Percentiles rank a stretch among this genome's conserved stretches.
phyloP scores from a whole-genome alignment of 1,284 basidiomycete species.

The Fomes fomentarius region DNA sequence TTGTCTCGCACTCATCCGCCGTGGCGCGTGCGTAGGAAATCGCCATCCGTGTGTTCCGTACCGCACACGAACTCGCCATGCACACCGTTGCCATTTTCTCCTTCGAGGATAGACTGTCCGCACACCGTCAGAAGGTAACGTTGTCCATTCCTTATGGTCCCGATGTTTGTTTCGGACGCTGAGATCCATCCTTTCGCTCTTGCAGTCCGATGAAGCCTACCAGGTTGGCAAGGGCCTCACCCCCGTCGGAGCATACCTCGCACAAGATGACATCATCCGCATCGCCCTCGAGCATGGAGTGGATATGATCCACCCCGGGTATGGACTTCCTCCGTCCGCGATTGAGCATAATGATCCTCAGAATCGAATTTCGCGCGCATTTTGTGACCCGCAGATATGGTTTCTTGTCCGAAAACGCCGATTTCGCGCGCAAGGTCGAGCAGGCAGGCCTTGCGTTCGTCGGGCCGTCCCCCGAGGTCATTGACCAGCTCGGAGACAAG shows the following conservation, averaged over 20 bases:
- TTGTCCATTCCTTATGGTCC: not conserved
- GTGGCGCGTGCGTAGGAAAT: constrained; percentile 77
- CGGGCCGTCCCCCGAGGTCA: constrained; percentile 95
- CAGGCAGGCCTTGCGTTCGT: constrained; percentile 97
- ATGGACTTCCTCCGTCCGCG: constrained; percentile 30
- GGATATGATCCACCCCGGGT: constrained; percentile 99
- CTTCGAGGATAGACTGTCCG: constrained; percentile 94
- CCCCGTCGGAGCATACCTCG: constrained; percentile 96
- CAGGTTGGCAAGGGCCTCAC: constrained; percentile 96
- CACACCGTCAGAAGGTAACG: constrained; percentile 93
- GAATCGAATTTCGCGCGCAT: constrained; percentile 11
- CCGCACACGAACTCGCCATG: constrained; percentile 99
- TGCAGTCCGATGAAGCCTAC: constrained; percentile 96
- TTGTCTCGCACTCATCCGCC: constrained; percentile 3
- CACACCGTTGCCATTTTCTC: constrained; percentile 99
- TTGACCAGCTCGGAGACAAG: constrained; percentile 98
- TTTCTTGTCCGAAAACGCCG: constrained; percentile 97
- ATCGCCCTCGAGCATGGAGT: constrained; percentile 96
- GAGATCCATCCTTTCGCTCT: constrained; percentile 3
- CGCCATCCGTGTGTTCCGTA: constrained; percentile 98
- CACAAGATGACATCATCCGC: constrained; percentile 96
- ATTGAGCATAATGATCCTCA: constrained; percentile 23
- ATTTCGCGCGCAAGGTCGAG: constrained; percentile 95
- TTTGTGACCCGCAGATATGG: constrained; percentile 76
- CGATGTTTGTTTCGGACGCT: not conserved